Evolutionary conservation across 176 grass and related monocot genomes (phyloP), one percentile per base, ranked within the genome.

Genomic region (Carex scoparia): DNA sequence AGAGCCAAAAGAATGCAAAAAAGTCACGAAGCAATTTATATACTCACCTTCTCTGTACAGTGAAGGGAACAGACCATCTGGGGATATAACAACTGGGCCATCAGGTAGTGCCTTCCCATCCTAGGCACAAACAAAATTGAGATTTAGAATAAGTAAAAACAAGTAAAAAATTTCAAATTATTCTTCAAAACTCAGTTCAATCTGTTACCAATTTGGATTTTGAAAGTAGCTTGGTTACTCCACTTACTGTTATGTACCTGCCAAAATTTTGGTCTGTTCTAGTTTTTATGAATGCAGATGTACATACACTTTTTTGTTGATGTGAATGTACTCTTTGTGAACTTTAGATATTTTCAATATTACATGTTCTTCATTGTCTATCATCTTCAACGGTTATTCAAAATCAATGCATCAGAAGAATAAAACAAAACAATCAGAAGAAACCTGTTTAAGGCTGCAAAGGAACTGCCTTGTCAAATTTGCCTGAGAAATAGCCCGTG

Each of bases 1-100:
- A 77, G 27, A 56, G 48, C 56, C 27, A 56, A 55, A 79, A 23
- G 53, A 70, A 54, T 79, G 51, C 40, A 80, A n/a, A 23, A 32
- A 86, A 61, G 6, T 19, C 8, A 55, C 44, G 35, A 86, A 71
- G 63, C 62, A 54, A 70, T 61, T 58, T 73, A 64, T 69, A 58
- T 80, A 58, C 81, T 88, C 68, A 98, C 95, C 95, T 98, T 98
- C 95, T 92, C 95, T 91, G 79, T 92, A 98, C 74, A 98, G 93
- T 86, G 95, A 98, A 66, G 95, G 95, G 84, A 98, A 98, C 23
- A 98, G 88, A 30, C 95, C 95, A 83, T 98, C 92, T 86, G 95
- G 95, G 78, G 95, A 98, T 88, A 98, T 98, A 42, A 98, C 92
- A 90, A 98, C 92, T 87, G 95, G 95, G 35, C 95, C 95, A 87